Percentiles rank a stretch among this genome's conserved stretches.
Evolutionary conservation across 2,329 filamentous ascomycete genomes (phyloP).

Genomic region (Colletotrichum caudatum): DNA sequence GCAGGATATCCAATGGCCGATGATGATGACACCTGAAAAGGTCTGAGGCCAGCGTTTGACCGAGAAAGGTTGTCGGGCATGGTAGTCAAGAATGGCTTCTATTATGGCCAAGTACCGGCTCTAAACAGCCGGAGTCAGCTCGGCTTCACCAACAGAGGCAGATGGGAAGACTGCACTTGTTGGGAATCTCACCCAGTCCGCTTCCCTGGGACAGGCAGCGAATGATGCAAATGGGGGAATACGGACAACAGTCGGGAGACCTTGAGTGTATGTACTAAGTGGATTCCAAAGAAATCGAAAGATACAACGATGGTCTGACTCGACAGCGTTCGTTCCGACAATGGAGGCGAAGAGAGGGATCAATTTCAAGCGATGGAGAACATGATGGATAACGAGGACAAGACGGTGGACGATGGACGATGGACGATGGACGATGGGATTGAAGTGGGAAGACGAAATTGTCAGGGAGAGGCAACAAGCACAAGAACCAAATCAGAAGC

Average conservation of each 20-base stretch:
- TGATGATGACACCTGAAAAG: too few relatives aligned
- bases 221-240: neutral
- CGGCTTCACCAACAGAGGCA: neutral
- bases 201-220: neutral
- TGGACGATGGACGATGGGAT: neutral
- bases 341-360: neutral
- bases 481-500: neutral
- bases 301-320: neutral
- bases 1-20: too few relatives aligned
- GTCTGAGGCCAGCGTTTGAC: neutral
- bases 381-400: neutral
- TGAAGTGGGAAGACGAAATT: constrained; percentile 12
- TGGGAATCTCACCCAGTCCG: neutral
- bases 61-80: neutral
- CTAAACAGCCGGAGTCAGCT: neutral
- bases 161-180: constrained; percentile 6
- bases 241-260: neutral
- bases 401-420: neutral
- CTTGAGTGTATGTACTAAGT: neutral
- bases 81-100: neutral
- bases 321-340: neutral
- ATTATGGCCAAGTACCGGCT: neutral
- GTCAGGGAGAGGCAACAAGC: neutral
- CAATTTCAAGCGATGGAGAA: neutral
- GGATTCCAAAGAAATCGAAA: constrained; percentile 12